Base-by-base conservation (phyloP, 73 alveolate genomes). In the Tetrahymena malaccensis region DNA sequence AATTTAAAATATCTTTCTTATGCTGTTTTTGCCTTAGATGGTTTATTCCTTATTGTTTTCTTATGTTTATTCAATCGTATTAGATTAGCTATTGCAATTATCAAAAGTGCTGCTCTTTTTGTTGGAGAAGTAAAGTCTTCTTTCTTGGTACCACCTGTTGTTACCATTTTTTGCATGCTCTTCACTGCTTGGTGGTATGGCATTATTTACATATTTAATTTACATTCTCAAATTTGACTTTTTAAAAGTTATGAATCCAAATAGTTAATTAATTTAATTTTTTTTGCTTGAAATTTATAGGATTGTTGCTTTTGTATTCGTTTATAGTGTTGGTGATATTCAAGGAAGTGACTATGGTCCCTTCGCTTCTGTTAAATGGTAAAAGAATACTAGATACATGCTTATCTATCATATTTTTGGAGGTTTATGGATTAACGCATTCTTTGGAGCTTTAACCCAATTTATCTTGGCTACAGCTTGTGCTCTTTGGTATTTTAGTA, bases 71-170 rank as follows among this genome's bases (percentile, higher is more conserved):
- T 99, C 94, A 98, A 98, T 89, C 96, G 99, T 94, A 98, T 99
- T 13, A 97, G 99, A 95, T 96, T 99, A 84, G 99, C 99, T 11
- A 97, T 98, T 37, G 99, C 99, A 22, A 96, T 99, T 11, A 58
- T 99, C 93, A 97, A 99, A 96, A 99, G 99, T 22, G 98, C 99
- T 22, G 99, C 99, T 8, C 98, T 96, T 89, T 99, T 98, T 95
- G 97, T 98, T 31, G 94, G 97, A 85, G 98, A 96, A 85, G 97
- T 96, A 17, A 97, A 98, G 35, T 21, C 97, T 27, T 97, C 98
- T 34, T 94, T 98, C 94, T 96, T 99, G 16, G 98, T 99, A 25
- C 99, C 99, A 17, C 97, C 99, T 44, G 85, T 99, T 22, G 97
- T 98, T 93, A 98, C 98, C 94, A 4, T 98, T 13, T 89, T 98